Evolutionary conservation across 2,329 filamentous ascomycete species (phyloP).

Genomic region (Aspergillus intermedius): DNA sequence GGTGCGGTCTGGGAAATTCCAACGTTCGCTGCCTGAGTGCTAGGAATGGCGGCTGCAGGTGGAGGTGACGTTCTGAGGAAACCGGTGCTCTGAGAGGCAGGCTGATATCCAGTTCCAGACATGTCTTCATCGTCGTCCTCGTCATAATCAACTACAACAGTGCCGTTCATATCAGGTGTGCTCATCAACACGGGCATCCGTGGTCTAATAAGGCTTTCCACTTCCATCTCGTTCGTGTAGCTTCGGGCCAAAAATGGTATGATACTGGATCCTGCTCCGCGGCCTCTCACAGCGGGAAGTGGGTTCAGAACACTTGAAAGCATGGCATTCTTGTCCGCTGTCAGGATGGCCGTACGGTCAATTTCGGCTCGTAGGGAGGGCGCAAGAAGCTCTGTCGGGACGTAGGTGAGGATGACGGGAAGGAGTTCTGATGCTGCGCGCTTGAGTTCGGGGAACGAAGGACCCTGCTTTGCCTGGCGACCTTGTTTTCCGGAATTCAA

Average conservation of each 20-base stretch:
- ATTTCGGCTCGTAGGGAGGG: conserved; percentile 66
- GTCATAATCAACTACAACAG: conserved; percentile 18
- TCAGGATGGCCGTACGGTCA: conserved; percentile 73
- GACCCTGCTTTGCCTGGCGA: conserved; percentile 12
- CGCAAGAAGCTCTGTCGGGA: conserved; percentile 63
- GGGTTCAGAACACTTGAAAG: conserved; percentile 77
- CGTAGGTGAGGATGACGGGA: conserved; percentile 52
- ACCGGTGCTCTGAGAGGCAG: conserved; percentile 11
- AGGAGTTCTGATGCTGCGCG: conserved; percentile 58
- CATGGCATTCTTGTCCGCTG: conserved; percentile 63
- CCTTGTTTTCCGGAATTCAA: conserved; percentile 43
- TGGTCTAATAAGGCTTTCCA: conserved; percentile 62
- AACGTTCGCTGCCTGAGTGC: conserved; percentile 9
- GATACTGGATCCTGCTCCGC: conserved; percentile 62
- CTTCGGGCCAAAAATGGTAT: conserved; percentile 69
- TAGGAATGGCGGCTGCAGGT: conserved; percentile 7
- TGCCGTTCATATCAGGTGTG: conserved; percentile 20
- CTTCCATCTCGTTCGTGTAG: conserved; percentile 55
- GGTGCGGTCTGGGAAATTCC: conserved; percentile 6
- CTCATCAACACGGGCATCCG: conserved; percentile 43
- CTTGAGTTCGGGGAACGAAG: conserved; percentile 39
- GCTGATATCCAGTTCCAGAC: conserved; percentile 7
- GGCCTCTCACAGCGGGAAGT: conserved; percentile 56
- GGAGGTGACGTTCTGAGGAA: conserved; percentile 16
- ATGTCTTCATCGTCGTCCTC: conserved; percentile 27